A percentile compares a stretch with the other conserved stretches of the same genome.
phyloP scores from a whole-genome alignment of 495 filamentous ascomycete genomes.

The Pseudevernia furfuracea region DNA sequence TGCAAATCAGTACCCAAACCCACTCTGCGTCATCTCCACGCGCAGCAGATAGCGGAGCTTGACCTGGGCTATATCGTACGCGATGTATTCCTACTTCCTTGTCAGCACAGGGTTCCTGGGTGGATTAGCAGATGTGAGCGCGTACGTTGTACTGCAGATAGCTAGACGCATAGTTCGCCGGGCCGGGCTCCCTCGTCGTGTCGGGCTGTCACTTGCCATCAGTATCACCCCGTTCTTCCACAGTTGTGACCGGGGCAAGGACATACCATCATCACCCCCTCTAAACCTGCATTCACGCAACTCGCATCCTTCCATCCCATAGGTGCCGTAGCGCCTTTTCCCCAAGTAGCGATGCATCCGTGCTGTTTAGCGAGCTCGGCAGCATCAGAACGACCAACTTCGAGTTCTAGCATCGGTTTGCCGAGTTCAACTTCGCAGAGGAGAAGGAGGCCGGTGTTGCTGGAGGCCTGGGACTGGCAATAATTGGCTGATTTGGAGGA shows the following conservation, averaged over 20 bases:
- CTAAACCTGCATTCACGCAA: conserved; percentile 50
- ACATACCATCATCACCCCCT: conserved; percentile 56
- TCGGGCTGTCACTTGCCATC: conserved; percentile 16
- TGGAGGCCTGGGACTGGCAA: conserved; percentile 50
- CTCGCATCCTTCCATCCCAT: conserved; percentile 67
- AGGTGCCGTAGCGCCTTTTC: conserved; percentile 53
- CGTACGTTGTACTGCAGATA: conserved; percentile 31
- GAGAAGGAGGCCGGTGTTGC: conserved; percentile 58
- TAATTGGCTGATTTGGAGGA: conserved; percentile 72
- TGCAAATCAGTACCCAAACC: background rate
- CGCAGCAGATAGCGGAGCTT: conserved; percentile 68
- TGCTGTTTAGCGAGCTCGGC: conserved; percentile 50
- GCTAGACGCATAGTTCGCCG: conserved; percentile 14
- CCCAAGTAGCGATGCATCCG: conserved; percentile 59
- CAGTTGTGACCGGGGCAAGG: background rate
- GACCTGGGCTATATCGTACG: conserved; percentile 71
- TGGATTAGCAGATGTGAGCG: background rate
- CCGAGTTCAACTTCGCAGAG: conserved; percentile 68
- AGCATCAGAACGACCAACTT: conserved; percentile 35
- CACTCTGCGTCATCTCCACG: conserved; percentile 31
- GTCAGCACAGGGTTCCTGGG: background rate
- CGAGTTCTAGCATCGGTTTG: conserved; percentile 48
- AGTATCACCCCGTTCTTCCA: background rate
- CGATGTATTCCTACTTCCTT: conserved; percentile 50
- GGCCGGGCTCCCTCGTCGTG: conserved; percentile 14